A percentile compares a stretch with the other conserved stretches of the same genome.
These are phyloP conservation scores for Diaporthe citriasiana DNA, from an alignment of 2,329 filamentous ascomycete species.

Conservation along the genomic window DNA sequence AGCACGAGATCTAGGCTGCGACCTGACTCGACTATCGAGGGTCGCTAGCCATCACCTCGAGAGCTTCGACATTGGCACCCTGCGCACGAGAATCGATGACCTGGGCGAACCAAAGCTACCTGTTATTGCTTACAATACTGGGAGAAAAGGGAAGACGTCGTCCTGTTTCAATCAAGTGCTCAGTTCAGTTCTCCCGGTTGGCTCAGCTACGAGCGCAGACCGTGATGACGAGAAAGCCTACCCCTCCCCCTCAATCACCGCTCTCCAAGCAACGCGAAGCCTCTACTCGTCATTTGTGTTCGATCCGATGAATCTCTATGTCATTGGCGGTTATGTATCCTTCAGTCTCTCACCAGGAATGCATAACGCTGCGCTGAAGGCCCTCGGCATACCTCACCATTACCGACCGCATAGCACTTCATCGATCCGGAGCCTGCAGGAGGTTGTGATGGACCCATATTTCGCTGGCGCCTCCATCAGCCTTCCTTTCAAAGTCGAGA, in stretches of 20 bases:
- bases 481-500: conserved; percentile 81
- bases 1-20: conserved; percentile 70
- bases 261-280: conserved; percentile 73
- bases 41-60: conserved; percentile 70
- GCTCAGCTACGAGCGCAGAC: conserved; percentile 44
- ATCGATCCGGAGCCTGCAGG: conserved; percentile 73
- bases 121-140: conserved; percentile 76
- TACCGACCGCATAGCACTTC: conserved; percentile 76
- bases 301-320: conserved; percentile 79
- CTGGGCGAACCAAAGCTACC: conserved; percentile 62
- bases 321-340: conserved; percentile 79
- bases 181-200: conserved; percentile 69
- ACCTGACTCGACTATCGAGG: conserved; percentile 73
- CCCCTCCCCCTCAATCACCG: conserved; percentile 64
- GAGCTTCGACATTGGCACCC: conserved; percentile 71
- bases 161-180: conserved; percentile 76
- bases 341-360: conserved; percentile 84
- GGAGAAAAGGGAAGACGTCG: conserved; percentile 72
- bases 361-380: conserved; percentile 79
- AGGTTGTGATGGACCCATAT: conserved; percentile 73
- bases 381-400: conserved; percentile 77
- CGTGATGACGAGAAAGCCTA: conserved; percentile 43
- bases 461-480: conserved; percentile 82
- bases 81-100: conserved; percentile 64
- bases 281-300: conserved; percentile 77